A percentile compares a stretch with the other conserved stretches of the same genome.
Evolutionary conservation across 1,139 yeast genomes (phyloP).

Genomic region (Protomyces gravidus): DNA sequence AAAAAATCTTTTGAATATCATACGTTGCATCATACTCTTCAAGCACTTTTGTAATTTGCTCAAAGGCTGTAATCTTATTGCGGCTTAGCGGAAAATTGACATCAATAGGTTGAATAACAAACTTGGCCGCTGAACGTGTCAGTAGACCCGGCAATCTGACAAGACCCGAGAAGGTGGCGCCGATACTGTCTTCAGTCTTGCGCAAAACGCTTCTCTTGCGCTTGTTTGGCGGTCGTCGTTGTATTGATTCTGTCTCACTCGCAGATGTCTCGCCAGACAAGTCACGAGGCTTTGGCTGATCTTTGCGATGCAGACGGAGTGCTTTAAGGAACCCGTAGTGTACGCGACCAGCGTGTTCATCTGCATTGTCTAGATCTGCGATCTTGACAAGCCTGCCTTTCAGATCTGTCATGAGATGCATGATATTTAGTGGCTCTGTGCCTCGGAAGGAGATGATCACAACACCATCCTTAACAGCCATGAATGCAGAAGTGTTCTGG

Average conservation of each 20-base stretch:
- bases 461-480: constrained; percentile 5
- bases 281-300: background rate
- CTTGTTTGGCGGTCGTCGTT: background rate
- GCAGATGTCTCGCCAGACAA: background rate
- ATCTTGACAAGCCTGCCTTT: constrained; percentile 21
- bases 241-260: background rate
- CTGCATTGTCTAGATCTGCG: constrained; percentile 5
- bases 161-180: constrained; percentile 14
- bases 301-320: constrained; percentile 14
- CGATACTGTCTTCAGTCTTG: constrained; percentile 13
- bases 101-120: constrained; percentile 16
- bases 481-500: constrained; percentile 22
- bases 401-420: constrained; percentile 26
- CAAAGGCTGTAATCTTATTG: constrained; percentile 24
- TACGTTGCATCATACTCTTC: background rate
- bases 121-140: background rate
- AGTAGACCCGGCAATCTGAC: constrained; percentile 8
- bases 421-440: constrained; percentile 23
- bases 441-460: constrained; percentile 24
- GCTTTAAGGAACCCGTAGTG: constrained; percentile 28
- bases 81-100: constrained; percentile 14
- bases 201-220: background rate
- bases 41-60: constrained; percentile 8
- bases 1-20: background rate
- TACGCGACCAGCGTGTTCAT: constrained; percentile 13